A percentile compares a stretch with the other conserved stretches of the same genome.
phyloP scores from a whole-genome alignment of 805 yeast genomes.

The Torulaspora franciscae region DNA sequence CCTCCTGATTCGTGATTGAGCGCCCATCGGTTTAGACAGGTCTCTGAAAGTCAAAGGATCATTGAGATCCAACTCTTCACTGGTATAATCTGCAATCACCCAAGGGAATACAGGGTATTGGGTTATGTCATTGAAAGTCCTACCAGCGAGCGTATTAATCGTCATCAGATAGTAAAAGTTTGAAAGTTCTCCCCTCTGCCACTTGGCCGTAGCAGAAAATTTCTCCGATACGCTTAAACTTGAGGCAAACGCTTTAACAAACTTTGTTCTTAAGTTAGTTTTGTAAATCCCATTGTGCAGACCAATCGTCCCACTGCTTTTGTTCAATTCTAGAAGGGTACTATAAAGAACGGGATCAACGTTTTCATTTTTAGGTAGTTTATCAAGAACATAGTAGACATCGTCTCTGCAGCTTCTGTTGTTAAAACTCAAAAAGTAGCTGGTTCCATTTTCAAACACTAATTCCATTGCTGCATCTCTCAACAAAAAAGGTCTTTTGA shows the following conservation, averaged over 20 bases:
- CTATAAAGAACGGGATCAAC: slow-evolving; percentile 52
- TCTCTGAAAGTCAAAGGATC: slow-evolving; percentile 66
- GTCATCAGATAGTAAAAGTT: slow-evolving; percentile 79
- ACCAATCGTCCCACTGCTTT: slow-evolving; percentile 33
- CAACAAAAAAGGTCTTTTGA: slow-evolving; percentile 69
- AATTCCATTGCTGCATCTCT: slow-evolving; percentile 79
- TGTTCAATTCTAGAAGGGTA: slow-evolving; percentile 47
- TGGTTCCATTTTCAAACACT: slow-evolving; percentile 68
- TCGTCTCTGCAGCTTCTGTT: slow-evolving; percentile 50
- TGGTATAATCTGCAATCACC: slow-evolving; percentile 79
- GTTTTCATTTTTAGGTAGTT: slow-evolving; percentile 45
- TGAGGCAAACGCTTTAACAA: slow-evolving; percentile 40
- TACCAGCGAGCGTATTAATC: slow-evolving; percentile 77
- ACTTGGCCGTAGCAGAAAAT: slow-evolving; percentile 55
- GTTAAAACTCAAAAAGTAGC: slow-evolving; percentile 62
- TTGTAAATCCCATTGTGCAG: slow-evolving; percentile 33
- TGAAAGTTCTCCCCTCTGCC: slow-evolving; percentile 76
- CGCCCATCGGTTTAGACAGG: slow-evolving; percentile 87
- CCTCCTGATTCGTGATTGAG: slow-evolving; percentile 60
- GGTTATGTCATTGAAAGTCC: slow-evolving; percentile 83
- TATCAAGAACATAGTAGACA: slow-evolving; percentile 46
- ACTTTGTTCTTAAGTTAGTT: slow-evolving; percentile 39
- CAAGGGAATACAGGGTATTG: slow-evolving; percentile 92
- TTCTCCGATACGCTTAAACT: slow-evolving; percentile 13
- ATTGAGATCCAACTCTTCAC: slow-evolving; percentile 60